Conservation (phyloP, 2,329 filamentous ascomycete genomes). For the Dendrostoma leiphaemia region DNA sequence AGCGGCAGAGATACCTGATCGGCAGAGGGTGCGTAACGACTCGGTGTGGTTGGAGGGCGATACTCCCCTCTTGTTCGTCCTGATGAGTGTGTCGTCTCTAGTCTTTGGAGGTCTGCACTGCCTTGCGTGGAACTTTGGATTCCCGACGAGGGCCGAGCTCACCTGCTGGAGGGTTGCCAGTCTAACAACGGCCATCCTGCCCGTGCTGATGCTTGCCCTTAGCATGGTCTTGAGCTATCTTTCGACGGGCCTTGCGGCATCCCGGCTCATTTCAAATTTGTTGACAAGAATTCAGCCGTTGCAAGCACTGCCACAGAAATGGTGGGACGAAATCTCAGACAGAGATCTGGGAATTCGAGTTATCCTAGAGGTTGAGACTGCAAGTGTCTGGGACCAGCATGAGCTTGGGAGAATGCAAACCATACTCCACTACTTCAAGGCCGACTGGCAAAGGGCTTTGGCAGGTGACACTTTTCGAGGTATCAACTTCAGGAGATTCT, state of each 20-base stretch:
- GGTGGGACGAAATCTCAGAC: not conserved
- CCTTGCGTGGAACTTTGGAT: constrained; percentile 1
- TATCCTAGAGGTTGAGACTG: too few species aligned
- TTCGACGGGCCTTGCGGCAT: too few species aligned
- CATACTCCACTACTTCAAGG: too few species aligned
- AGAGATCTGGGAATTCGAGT: too few species aligned
- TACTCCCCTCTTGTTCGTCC: not conserved
- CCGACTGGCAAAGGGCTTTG: too few species aligned
- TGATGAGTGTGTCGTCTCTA: not conserved
- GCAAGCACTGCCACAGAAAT: not conserved
- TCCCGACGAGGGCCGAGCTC: not conserved
- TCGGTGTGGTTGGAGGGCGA: not conserved
- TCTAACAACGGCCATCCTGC: not conserved
- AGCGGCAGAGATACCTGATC: not conserved
- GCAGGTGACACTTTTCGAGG: too few species aligned
- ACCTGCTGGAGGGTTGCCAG: not conserved
- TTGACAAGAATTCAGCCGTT: not conserved
- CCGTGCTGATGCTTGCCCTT: not conserved
- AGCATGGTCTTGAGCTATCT: not conserved
- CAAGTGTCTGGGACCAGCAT: too few species aligned
- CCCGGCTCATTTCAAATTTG: not conserved
- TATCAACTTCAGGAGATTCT: too few species aligned
- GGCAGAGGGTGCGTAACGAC: not conserved
- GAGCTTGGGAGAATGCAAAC: too few species aligned
- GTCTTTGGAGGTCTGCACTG: not conserved